Evolutionary conservation across 495 filamentous ascomycete genomes (phyloP).

Genomic region (Aspergillus olivimuriae): DNA sequence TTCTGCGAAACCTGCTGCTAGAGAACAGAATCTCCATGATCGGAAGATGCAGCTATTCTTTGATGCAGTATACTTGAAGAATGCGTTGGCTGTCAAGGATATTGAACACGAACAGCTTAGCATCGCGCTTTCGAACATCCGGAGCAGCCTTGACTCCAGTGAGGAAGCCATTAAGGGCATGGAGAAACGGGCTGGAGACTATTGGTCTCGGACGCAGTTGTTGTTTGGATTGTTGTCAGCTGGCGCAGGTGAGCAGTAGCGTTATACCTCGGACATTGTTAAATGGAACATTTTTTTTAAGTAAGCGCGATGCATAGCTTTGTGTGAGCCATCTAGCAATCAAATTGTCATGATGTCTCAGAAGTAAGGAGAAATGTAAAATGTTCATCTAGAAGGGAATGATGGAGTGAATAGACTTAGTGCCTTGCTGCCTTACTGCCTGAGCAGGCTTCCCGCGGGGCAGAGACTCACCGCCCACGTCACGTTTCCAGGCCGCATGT

Average conservation of each 20-base stretch:
- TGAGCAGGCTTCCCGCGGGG: constrained; percentile 29
- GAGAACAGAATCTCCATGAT: constrained; percentile 32
- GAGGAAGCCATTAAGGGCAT: constrained; percentile 41
- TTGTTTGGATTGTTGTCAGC: constrained; percentile 56
- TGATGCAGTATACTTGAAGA: constrained; percentile 62
- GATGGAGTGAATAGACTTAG: too few species aligned
- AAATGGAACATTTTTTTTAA: too few species aligned
- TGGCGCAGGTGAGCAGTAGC: neutral
- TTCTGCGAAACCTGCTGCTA: constrained; percentile 1
- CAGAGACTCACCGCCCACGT: constrained; percentile 24
- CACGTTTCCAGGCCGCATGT: constrained; percentile 17
- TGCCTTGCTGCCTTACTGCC: neutral
- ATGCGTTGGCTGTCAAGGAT: constrained; percentile 28
- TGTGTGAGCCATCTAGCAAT: too few species aligned
- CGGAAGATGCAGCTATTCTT: constrained; percentile 69
- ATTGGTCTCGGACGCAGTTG: constrained; percentile 73
- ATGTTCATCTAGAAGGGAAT: too few species aligned
- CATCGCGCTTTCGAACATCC: constrained; percentile 39
- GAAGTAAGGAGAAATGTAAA: too few species aligned
- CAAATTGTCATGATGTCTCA: too few species aligned
- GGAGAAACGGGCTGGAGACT: constrained; percentile 56
- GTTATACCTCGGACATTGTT: too few species aligned
- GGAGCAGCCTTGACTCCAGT: constrained; percentile 39
- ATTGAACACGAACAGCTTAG: constrained; percentile 33
- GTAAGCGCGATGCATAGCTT: too few species aligned